Conservation (phyloP, 1,284 basidiomycete species). For the Leccinum subspadiceum region DNA sequence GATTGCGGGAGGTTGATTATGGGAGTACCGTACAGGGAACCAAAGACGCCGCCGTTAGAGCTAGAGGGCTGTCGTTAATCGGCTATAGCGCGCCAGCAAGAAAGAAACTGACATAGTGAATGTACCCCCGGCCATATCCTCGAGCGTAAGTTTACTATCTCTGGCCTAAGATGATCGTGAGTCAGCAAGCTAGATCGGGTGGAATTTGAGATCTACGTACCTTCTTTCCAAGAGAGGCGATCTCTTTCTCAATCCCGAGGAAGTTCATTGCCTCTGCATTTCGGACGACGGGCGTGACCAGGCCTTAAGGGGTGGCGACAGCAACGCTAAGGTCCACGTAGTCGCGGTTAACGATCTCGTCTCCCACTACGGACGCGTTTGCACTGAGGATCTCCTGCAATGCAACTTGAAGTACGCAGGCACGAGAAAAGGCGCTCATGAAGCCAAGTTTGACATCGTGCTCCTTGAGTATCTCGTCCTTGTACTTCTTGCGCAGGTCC, state of each 20-base stretch:
- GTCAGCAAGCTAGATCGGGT: constrained; percentile 5
- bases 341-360: constrained; percentile 94
- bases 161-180: constrained; percentile 59
- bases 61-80: constrained; percentile 38
- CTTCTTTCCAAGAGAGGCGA: constrained; percentile 89
- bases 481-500: constrained; percentile 93
- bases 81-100: not conserved
- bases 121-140: constrained; percentile 95
- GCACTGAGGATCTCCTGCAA: constrained; percentile 92
- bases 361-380: constrained; percentile 94
- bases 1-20: constrained; percentile 97
- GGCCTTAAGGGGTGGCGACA: constrained; percentile 95
- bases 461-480: constrained; percentile 89
- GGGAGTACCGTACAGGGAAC: constrained; percentile 94
- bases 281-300: constrained; percentile 94
- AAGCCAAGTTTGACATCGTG: constrained; percentile 97
- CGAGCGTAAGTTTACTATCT: constrained; percentile 92
- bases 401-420: constrained; percentile 66
- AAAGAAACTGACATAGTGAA: constrained; percentile 84
- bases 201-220: constrained; percentile 33
- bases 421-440: constrained; percentile 97
- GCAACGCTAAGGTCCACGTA: constrained; percentile 94
- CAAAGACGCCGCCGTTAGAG: constrained; percentile 98
- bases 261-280: constrained; percentile 89
- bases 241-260: constrained; percentile 91